Conservation (phyloP, 1,284 basidiomycete genomes). For the Cutaneotrichosporon curvatum region DNA sequence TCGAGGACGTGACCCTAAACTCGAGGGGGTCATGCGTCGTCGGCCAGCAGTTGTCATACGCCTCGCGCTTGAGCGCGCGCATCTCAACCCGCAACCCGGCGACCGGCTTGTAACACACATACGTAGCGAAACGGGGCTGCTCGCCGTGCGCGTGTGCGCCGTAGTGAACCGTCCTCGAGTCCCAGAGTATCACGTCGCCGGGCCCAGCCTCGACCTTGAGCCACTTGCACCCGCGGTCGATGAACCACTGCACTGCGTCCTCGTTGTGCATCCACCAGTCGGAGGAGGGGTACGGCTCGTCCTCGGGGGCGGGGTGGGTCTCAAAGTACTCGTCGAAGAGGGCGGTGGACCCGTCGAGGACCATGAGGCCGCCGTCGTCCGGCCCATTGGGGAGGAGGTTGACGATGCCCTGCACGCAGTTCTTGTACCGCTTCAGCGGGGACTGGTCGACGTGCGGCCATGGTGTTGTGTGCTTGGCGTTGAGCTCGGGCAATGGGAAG, state of each 20-base stretch:
- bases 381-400: slow-evolving; percentile 45
- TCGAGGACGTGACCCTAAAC: slow-evolving; percentile 26
- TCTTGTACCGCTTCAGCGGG: slow-evolving; percentile 35
- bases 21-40: slow-evolving; percentile 36
- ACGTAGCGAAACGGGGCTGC: slow-evolving; percentile 33
- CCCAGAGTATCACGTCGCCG: slow-evolving; percentile 38
- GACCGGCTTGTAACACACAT: slow-evolving; percentile 41
- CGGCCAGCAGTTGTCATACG: slow-evolving; percentile 19
- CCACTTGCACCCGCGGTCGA: slow-evolving; percentile 36
- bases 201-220: slow-evolving; percentile 29
- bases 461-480: slow-evolving; percentile 16
- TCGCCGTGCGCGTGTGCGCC: slow-evolving; percentile 29
- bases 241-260: slow-evolving; percentile 31
- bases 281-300: slow-evolving; percentile 29
- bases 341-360: slow-evolving; percentile 39
- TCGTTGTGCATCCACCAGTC: slow-evolving; percentile 39
- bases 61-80: slow-evolving; percentile 20
- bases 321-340: slow-evolving; percentile 42
- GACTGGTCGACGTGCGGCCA: slow-evolving; percentile 47
- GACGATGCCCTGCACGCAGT: slow-evolving; percentile 47
- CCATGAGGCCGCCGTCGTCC: slow-evolving; percentile 46
- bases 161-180: slow-evolving; percentile 29
- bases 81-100: slow-evolving; percentile 21
- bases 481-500: slow-evolving; percentile 31
- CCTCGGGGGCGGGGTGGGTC: slow-evolving; percentile 34